Evolutionary conservation across 768 basidiomycete species (phyloP), one percentile per base, ranked within the genome.

Genomic region (Suillus clintonianus): DNA sequence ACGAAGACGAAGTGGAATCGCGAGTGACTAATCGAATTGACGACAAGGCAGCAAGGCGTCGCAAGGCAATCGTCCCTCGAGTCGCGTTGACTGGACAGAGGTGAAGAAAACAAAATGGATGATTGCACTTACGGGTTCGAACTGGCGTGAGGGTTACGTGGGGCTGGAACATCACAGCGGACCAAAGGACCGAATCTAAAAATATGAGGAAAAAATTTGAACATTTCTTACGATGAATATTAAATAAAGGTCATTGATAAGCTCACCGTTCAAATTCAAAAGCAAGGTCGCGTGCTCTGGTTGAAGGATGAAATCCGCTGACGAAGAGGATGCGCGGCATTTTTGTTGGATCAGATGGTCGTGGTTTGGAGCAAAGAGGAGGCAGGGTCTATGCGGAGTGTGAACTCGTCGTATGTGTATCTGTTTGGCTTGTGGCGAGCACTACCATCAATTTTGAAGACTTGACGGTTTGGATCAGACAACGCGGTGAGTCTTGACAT

Each of bases 271-370:
- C 94, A 69, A 95, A 95, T 75, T 94, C 92, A 69, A 79, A 91
- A 2, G 94, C 94, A 2, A 95, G 84, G 69, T 94, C 92, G 60
- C 89, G 84, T 10, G 94, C 93, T 27, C 92, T 86, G 4, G 91
- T 94, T n/a, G 85, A 77, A 5, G 90, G 89, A 68, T 92, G 88
- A 71, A 95, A 95, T 22, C 92, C 92, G 70, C 88, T 91, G 51
- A 95, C 92, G 69, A 93, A 95, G 64, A 94, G 84, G 67, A 94
- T 94, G 67, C 92, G 90, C 72, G 89, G 88, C 90, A 91, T 88
- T 47, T 62, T 66, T 36, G 30, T n/a, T 36, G 59, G 6, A 10
- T 27, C 51, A 54, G 10, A 59, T 37, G 39, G 69, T 67, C 64
- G 71, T 74, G 71, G 75, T 72, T 55, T 59, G 65, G 61, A 69